Percentiles rank a stretch among this genome's conserved stretches.
Evolutionary conservation across 1,139 yeast genomes (phyloP).

Genomic region (Pichia sp.): DNA sequence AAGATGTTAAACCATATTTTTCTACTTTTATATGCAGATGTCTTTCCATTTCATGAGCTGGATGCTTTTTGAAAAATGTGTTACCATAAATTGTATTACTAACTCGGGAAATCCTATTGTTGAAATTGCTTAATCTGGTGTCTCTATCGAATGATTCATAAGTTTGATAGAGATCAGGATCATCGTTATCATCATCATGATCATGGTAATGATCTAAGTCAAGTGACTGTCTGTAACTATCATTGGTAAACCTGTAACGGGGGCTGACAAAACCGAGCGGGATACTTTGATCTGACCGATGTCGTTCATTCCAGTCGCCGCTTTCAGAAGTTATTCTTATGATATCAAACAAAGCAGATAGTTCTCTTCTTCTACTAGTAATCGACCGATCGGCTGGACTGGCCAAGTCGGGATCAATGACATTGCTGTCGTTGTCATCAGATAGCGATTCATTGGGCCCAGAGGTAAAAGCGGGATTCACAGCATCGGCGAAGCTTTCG

Average conservation of each 20-base stretch:
- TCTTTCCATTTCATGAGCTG: conserved; percentile 18
- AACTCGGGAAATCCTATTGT: not conserved
- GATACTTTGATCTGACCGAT: not conserved
- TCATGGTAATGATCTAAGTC: not conserved
- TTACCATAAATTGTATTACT: conserved; percentile 3
- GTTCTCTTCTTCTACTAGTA: not conserved
- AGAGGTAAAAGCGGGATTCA: too few species aligned
- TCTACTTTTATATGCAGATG: conserved; percentile 17
- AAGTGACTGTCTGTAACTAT: not conserved
- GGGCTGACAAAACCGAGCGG: not conserved
- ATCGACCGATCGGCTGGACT: not conserved
- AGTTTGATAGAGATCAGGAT: not conserved
- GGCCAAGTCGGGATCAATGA: not conserved
- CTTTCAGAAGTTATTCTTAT: not conserved
- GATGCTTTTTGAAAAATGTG: conserved; percentile 23
- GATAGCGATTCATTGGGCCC: not conserved
- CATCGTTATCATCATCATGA: not conserved
- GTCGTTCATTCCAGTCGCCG: not conserved
- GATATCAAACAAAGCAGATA: not conserved
- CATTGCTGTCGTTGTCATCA: not conserved
- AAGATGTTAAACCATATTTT: conserved; percentile 19
- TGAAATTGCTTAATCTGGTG: not conserved
- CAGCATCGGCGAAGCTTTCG: too few species aligned
- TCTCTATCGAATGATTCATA: not conserved
- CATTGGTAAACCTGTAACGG: not conserved